Percentiles rank a stretch among this genome's conserved stretches.
Evolutionary conservation across 1,284 basidiomycete species (phyloP).

Genomic region (Exsudoporus floridanus): DNA sequence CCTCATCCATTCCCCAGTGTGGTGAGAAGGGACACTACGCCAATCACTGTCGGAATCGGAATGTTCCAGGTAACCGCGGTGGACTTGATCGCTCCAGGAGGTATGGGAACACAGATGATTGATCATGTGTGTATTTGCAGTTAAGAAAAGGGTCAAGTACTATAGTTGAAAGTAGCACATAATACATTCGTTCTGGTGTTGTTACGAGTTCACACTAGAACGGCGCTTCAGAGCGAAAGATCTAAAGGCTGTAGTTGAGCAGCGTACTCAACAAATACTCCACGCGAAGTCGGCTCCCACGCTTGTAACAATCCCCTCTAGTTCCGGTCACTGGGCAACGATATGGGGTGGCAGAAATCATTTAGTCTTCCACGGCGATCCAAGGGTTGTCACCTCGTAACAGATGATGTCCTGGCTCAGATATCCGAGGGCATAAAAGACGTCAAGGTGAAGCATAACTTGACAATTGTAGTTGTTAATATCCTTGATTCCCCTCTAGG

Average conservation of each 20-base stretch:
- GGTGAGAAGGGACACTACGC: conserved; percentile 92
- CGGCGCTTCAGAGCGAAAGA: no score
- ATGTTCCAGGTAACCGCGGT: conserved; percentile 78
- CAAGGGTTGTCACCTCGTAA: conserved; percentile 87
- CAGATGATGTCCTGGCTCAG: conserved; percentile 70
- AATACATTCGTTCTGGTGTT: background rate
- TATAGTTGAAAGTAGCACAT: background rate
- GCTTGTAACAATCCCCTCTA: no score
- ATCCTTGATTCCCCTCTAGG: conserved; percentile 38
- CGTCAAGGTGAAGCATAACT: conserved; percentile 52
- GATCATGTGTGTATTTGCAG: conserved; percentile 1
- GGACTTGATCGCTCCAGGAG: conserved; percentile 54
- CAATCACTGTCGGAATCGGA: conserved; percentile 87
- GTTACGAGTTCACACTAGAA: no score
- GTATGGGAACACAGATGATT: conserved; percentile 37
- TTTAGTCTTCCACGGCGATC: conserved; percentile 62
- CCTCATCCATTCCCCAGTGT: conserved; percentile 49
- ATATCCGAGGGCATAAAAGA: conserved; percentile 73
- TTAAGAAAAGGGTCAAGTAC: background rate
- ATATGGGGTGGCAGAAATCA: conserved; percentile 91
- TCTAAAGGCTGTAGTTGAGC: no score
- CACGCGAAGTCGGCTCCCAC: no score
- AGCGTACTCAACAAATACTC: no score
- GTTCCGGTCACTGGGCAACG: background rate
- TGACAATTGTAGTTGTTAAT: background rate